Conservation (phyloP, 495 filamentous ascomycete species). For the Xylaria castorea region DNA sequence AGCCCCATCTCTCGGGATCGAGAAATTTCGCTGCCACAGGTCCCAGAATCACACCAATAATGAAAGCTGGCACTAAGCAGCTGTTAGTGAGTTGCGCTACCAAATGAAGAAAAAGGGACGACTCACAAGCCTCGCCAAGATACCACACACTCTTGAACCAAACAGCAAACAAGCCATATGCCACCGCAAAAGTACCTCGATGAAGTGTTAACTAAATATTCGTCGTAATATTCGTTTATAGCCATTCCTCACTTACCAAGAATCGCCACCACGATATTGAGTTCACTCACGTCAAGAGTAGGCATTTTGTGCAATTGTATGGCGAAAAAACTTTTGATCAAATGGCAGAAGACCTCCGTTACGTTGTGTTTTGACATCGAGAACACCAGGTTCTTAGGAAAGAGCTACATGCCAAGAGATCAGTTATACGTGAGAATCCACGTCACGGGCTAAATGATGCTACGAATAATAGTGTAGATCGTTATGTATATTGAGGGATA, state of each 20-base stretch:
- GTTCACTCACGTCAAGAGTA: conserved; percentile 58
- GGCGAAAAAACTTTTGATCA: not conserved
- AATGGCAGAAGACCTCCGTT: not conserved
- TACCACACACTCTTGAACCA: conserved; percentile 62
- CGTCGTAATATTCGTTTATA: not conserved
- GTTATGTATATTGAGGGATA: conserved; percentile 30
- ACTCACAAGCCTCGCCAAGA: conserved; percentile 63
- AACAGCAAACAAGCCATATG: conserved; percentile 59
- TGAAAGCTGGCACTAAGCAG: conserved; percentile 56
- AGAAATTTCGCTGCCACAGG: conserved; percentile 58
- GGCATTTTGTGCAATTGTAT: conserved; percentile 44
- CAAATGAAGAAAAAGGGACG: not conserved
- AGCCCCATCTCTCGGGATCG: conserved; percentile 53
- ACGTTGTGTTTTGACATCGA: conserved; percentile 3
- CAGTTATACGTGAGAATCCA: conserved; percentile 22
- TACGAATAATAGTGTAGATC: conserved; percentile 34
- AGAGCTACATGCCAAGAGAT: conserved; percentile 28
- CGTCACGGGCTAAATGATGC: conserved; percentile 20
- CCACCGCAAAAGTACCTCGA: conserved; percentile 46
- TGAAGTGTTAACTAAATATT: conserved; percentile 11
- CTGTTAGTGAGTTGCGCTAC: not conserved
- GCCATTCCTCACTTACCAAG: conserved; percentile 42
- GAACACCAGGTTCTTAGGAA: not conserved
- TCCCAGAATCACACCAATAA: conserved; percentile 55
- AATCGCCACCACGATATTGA: conserved; percentile 57